These are phyloP conservation scores for Cladophialophora psammophila DNA, from an alignment of 2,329 filamentous ascomycete species.

Conservation along the genomic window DNA sequence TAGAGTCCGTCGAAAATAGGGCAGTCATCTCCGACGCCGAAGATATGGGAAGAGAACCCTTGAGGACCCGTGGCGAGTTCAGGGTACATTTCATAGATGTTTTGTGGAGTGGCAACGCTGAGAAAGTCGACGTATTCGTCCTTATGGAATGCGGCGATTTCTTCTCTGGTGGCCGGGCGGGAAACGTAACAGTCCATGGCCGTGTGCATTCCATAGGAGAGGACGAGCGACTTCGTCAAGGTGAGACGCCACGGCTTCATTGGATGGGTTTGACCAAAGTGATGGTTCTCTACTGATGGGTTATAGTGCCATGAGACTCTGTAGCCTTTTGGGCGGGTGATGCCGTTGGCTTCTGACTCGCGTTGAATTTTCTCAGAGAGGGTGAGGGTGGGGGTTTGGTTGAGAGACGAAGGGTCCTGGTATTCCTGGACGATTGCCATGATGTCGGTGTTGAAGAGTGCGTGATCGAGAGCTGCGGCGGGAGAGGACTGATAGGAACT, in stretches of 20 bases:
- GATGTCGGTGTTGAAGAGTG: background rate
- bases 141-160: conserved; percentile 86
- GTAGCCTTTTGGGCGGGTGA: conserved; percentile 82
- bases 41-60: conserved; percentile 61
- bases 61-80: conserved; percentile 36
- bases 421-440: conserved; percentile 39
- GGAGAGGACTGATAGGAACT: background rate
- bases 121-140: conserved; percentile 92
- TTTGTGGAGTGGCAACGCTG: conserved; percentile 72
- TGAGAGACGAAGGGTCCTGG: background rate
- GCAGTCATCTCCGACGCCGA: conserved; percentile 92
- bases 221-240: conserved; percentile 91
- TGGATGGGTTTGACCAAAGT: conserved; percentile 95
- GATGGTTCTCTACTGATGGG: conserved; percentile 91
- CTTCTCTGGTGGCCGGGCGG: conserved; percentile 82
- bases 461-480: background rate
- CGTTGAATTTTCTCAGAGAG: conserved; percentile 60
- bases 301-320: conserved; percentile 96
- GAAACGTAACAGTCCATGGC: conserved; percentile 95
- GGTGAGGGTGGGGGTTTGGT: conserved; percentile 52
- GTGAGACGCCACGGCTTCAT: conserved; percentile 99
- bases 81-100: conserved; percentile 65
- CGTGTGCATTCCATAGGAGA: conserved; percentile 93
- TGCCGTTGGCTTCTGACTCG: conserved; percentile 68
- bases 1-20: conserved; percentile 96